Evolutionary conservation across 306 rosid genomes (phyloP).

Genomic region (Canavalia ensiformis): DNA sequence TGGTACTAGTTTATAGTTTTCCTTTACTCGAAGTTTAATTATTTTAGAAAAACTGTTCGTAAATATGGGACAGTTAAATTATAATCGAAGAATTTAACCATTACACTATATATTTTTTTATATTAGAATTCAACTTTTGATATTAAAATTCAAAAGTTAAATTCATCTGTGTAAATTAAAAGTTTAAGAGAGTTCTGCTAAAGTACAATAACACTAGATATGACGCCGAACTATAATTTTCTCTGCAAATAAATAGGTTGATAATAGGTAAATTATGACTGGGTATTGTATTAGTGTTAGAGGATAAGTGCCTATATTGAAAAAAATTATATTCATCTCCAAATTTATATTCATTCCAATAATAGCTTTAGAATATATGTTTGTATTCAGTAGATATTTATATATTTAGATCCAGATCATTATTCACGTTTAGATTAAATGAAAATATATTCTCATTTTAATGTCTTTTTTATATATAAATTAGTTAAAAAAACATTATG

Average conservation of each 20-base stretch:
- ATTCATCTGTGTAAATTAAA: neutral
- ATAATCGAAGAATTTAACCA: neutral
- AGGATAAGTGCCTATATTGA: neutral
- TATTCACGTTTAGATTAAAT: neutral
- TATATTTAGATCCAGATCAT: neutral
- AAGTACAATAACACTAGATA: neutral
- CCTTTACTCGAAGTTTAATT: neutral
- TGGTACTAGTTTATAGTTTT: neutral
- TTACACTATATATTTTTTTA: too few relatives aligned
- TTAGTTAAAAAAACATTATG: neutral
- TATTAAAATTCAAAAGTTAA: neutral
- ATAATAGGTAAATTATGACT: too few relatives aligned
- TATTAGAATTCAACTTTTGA: neutral
- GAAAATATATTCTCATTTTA: neutral
- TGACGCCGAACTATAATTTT: neutral
- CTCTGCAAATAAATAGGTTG: neutral
- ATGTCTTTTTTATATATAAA: neutral
- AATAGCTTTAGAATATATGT: too few relatives aligned
- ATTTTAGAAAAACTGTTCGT: neutral
- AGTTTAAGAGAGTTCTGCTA: neutral
- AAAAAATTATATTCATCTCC: too few relatives aligned
- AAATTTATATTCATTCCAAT: too few relatives aligned
- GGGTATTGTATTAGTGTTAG: neutral
- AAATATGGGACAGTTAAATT: neutral
- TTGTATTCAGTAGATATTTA: neutral